phyloP scores from a whole-genome alignment of 2,329 filamentous ascomycete species.

The Ceratocystis alfenasii region DNA sequence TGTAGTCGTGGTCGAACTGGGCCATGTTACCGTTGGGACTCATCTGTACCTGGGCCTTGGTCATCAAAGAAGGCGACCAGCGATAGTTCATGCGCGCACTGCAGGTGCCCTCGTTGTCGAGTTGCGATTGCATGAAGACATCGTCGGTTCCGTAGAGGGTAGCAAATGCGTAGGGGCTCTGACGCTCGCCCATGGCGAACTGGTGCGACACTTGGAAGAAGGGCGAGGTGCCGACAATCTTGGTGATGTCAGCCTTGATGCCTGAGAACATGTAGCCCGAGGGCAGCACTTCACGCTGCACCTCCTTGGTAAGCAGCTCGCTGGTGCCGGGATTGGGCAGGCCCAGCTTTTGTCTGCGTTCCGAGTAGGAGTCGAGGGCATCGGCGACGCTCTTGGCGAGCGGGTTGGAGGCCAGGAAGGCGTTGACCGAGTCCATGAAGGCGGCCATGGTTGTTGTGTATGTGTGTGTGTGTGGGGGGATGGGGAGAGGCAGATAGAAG shows the following conservation, averaged over 20 bases:
- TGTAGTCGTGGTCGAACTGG: constrained; percentile 81
- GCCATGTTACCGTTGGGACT: constrained; percentile 48
- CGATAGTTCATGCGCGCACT: constrained; percentile 87
- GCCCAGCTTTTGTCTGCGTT: constrained; percentile 76
- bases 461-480: background rate
- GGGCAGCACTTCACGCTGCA: constrained; percentile 90
- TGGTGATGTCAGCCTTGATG: constrained; percentile 89
- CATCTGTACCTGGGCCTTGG: constrained; percentile 81
- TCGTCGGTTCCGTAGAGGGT: constrained; percentile 87
- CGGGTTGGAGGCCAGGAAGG: constrained; percentile 63
- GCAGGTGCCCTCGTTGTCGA: constrained; percentile 85
- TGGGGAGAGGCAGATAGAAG: too few species aligned
- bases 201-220: constrained; percentile 97
- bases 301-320: constrained; percentile 79
- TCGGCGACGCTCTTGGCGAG: constrained; percentile 58
- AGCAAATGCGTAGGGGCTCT: constrained; percentile 91
- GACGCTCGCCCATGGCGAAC: constrained; percentile 83
- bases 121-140: constrained; percentile 90
- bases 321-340: constrained; percentile 86
- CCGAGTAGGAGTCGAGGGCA: constrained; percentile 68
- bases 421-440: constrained; percentile 40
- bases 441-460: constrained; percentile 37
- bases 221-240: constrained; percentile 85
- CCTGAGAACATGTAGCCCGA: constrained; percentile 96
- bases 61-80: constrained; percentile 67